Base-by-base conservation (phyloP, 2,329 filamentous ascomycete species). In the Massarina eburnea region DNA sequence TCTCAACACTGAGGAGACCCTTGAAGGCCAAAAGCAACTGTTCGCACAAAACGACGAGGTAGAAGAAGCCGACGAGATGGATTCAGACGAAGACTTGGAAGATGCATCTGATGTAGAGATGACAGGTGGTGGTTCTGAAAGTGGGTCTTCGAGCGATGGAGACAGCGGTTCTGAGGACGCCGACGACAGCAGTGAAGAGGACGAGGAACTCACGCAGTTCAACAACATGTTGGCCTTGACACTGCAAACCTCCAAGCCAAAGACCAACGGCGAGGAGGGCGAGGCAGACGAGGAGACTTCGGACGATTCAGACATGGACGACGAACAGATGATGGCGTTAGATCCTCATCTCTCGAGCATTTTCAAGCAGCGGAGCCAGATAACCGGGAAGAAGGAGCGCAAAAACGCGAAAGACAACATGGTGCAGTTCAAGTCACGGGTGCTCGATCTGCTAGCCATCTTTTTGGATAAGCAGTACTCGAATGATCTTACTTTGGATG, bases 321-420 rank as follows among this genome's bases (percentile, higher is more conserved):
- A 97, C 71, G 91, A 92, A 15, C 87, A 96, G 66, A 97, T 97
- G 94, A 85, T 96, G 73, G 85, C 85, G 3, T 76, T 97, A 14
- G 92, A 97, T 61, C 81, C 81, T 9, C 86, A 92, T 63, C 82
- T 99, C 3, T 83, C 85, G 40, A 88, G 89, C 52, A 89, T 96
- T 51, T 95, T 97, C 78, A 84, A 85, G 55, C 85, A 91, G 55
- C 84, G 85, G 39, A 82, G 81, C 54, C 85, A 89, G 67, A 55
- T 53, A 2, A 64, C 62, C 1, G 85, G 80, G 66, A 86, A 91
- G 73, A 88, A 91, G 71, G 85, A 94, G 63, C 87, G 88, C 60
- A 89, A 89, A 64, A 87, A 92, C 49, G 91, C 92, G 43, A 94
- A 89, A 65, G 88, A 92, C 57, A 90, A 84, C 17, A 89, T 97